Evolutionary conservation across 805 yeast genomes (phyloP), one percentile per base, ranked within the genome.

Genomic region (Lipomyces lipofer): DNA sequence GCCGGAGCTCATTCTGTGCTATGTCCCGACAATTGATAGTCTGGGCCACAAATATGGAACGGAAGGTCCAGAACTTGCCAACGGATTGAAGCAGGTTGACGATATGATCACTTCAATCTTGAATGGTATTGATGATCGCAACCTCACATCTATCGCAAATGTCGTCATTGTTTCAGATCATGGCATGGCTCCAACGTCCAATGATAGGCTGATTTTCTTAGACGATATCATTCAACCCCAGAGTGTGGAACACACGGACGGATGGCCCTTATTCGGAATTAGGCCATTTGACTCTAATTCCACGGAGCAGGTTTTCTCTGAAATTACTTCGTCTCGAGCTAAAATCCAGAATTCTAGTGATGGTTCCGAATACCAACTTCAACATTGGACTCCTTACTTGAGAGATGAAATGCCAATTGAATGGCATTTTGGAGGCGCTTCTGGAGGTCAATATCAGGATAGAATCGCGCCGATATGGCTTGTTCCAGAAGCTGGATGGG

Each of bases 111-210:
- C 75, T 13, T 66, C 73, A 4, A 54, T 88, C 36, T 71, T 76
- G 13, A 58, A 69, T 24, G 84, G 79, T 7, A 62, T 91, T 19
- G 54, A 65, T 0, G 64, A 67, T 17, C 74, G 96, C 51, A 83
- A 86, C 60, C 71, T 89, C 55, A 71, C 78, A 0, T 75, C 82
- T 21, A 76, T 88, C 39, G 86, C 86, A 17, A 91, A 92, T 67
- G 70, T 91, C 19, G 71, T 92, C 0, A 72, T 91, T 40, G 86
- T 91, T 2, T 87, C 96, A 43, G 97, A 91, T 68, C 97, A 90
- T 67, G 97, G 97, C 9, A 90, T 89, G 96, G 85, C 95, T 0
- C 92, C 96, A 5, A 86, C 95, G 1, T 78, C 88, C 0, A 79
- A 83, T 59, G 80, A 83, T 10, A 72, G 96, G 56, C 68, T 88